Percentiles rank a stretch among this genome's conserved stretches.
phyloP scores from a whole-genome alignment of 2,329 filamentous ascomycete genomes.

The Dactylellina haptotyla region DNA sequence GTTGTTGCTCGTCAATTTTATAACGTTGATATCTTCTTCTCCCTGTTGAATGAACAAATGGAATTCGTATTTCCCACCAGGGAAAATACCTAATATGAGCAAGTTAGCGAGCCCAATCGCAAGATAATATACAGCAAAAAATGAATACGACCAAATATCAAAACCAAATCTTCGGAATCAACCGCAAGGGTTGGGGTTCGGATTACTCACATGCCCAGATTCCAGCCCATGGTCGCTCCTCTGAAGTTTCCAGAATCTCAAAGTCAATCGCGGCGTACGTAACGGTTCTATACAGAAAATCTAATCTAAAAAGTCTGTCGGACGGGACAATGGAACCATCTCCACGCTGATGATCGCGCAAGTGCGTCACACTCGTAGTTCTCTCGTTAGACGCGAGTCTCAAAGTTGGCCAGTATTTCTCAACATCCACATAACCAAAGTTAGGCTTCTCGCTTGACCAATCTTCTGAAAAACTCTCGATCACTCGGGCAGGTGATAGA shows the following conservation, averaged over 20 bases:
- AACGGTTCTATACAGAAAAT: constrained; percentile 5
- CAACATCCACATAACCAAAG: constrained; percentile 4
- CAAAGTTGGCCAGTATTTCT: constrained; percentile 21
- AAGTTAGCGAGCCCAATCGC: neutral
- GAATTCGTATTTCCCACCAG: constrained; percentile 23
- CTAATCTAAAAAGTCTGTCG: constrained; percentile 7
- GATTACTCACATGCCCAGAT: constrained; percentile 33
- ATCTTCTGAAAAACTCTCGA: neutral
- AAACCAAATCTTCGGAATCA: neutral
- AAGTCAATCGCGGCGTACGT: constrained; percentile 26
- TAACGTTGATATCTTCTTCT: neutral
- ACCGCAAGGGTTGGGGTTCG: neutral
- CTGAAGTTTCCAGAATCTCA: neutral
- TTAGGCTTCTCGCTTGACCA: constrained; percentile 14
- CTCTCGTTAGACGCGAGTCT: constrained; percentile 16
- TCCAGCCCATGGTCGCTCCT: neutral
- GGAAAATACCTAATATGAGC: constrained; percentile 14
- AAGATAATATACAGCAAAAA: neutral
- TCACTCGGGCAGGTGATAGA: neutral
- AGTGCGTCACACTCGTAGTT: neutral
- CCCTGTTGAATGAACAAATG: constrained; percentile 15
- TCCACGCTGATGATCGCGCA: neutral
- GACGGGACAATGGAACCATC: neutral
- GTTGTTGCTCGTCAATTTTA: constrained; percentile 19
- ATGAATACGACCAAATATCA: neutral